Base-by-base conservation (phyloP, 768 basidiomycete genomes). In the Auricularia sp. region DNA sequence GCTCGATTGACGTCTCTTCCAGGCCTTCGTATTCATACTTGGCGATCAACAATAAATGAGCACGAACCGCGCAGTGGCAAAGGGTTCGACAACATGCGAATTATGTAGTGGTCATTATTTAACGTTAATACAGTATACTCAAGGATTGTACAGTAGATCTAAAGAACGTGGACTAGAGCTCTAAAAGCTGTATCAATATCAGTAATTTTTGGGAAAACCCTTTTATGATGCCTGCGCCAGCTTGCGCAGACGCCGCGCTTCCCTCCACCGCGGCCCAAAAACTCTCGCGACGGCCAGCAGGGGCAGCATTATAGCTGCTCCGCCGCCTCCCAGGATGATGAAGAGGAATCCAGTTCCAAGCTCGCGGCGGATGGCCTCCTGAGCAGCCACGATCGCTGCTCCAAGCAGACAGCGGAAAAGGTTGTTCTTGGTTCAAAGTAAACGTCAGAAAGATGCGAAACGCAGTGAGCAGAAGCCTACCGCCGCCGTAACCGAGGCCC, bases 401-500 rank as follows among this genome's bases (percentile, higher is more conserved):
- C 69, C 69, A 36, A 51, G 58, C 16, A 67, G 60, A 35, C 69
- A 70, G 7, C 69, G 67, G 61, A 66, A 67, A 8, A 70, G 62
- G 62, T 70, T 70, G 66, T 66, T 68, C 23, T 72, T 72, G 18
- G 53, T 29, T 29, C 29, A 29, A 29, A 3, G 0, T 29, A 29
- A 54, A 54, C 0, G 0, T 42, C 8, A 29, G 18, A 0, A 10
- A 18, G 11, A 5, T 0, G 8, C 0, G 6, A 8, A 12, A 54
- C 8, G n/a, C 53, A 4, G 0, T 54, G 8, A 1, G 7, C 7
- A 54, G 53, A 18, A 0, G n/a, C 53, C 0, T 29, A 54, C 53
- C 53, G 53, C 53, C 0, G 74, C 73, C 11, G 74, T 73, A 1
- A 73, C 70, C 1, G 71, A 69, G 10, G 73, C 72, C n/a, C 73